Evolutionary conservation across 345 rosid species (phyloP), one percentile per base, ranked within the genome.

Genomic region (Turnera subulata): DNA sequence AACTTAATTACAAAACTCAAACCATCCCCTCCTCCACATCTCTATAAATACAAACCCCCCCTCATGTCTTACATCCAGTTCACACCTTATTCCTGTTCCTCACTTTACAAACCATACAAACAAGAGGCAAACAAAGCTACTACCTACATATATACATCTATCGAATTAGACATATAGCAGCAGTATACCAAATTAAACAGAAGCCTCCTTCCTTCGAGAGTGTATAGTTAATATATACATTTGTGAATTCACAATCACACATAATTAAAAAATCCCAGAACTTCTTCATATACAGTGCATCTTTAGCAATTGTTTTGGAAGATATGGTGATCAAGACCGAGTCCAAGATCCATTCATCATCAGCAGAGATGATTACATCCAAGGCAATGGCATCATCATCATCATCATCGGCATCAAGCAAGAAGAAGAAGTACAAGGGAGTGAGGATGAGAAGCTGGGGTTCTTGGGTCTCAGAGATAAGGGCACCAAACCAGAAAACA

Each of bases 361-460:
- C 78, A 60, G 65, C 74, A 49, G 77, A 71, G 52, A 54, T 50
- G 73, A 51, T 64, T 1, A 37, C 82, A 55, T 25, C 74, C 16
- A 2, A 2, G 42, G 17, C 46, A 26, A 17, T 14, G 0, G 3
- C 61, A 19, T 38, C 75, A 14, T 21, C 73, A 11, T 40, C 79
- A 7, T 47, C 71, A 14, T 47, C 85, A 17, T 39, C 73, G 32
- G 61, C 76, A 20, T 17, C 47, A 73, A 33, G 21, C 39, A 56
- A 12, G 14, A 87, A 69, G 55, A 84, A 69, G 82, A 93, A 84
- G 77, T 90, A 76, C 73, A 93, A 81, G 77, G 99, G 96, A 46
- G 99, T 93, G 42, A 78, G 99, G 62, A 93, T 90, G 99, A 87
- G 99, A 68, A 93, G 90, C 18, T 93, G 99, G 99, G 99, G 99